Evolutionary conservation across 164 flowering plant genomes (phyloP).

Genomic region (Taxillus chinensis): DNA sequence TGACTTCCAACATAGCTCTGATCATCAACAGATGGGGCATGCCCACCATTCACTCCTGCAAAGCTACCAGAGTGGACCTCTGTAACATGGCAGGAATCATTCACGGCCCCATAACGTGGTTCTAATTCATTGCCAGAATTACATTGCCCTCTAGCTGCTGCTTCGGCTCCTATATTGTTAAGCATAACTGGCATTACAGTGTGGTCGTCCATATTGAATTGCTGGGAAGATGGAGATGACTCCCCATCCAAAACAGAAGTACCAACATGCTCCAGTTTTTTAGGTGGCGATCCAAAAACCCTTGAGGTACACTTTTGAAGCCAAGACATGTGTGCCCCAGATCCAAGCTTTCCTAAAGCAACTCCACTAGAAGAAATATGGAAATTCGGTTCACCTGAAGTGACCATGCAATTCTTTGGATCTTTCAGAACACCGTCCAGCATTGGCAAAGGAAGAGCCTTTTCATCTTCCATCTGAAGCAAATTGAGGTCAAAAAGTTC

Average conservation of each 20-base stretch:
- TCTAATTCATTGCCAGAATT: conserved; percentile 11
- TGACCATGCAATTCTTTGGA: conserved; percentile 11
- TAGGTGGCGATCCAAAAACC: conserved; percentile 41
- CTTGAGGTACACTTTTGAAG: conserved; percentile 54
- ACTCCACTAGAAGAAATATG: conserved; percentile 19
- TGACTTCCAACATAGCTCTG: conserved; percentile 21
- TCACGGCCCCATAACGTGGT: conserved; percentile 17
- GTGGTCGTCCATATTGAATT: conserved; percentile 11
- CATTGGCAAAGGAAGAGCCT: conserved; percentile 25
- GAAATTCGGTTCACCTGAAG: conserved; percentile 13
- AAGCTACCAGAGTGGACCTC: conserved; percentile 14
- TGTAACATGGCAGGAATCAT: conserved; percentile 21
- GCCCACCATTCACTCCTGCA: conserved; percentile 14
- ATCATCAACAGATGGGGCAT: conserved; percentile 25
- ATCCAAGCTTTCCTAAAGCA: conserved; percentile 13
- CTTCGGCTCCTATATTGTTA: neutral
- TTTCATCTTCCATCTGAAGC: conserved; percentile 29
- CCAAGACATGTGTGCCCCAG: conserved; percentile 44
- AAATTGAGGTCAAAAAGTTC: conserved; percentile 38
- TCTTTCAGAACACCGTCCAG: conserved; percentile 22
- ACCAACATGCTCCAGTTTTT: conserved; percentile 20
- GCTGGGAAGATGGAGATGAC: conserved; percentile 3
- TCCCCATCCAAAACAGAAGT: conserved; percentile 6
- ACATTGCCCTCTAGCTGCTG: conserved; percentile 7
- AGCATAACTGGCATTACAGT: conserved; percentile 5